phyloP scores from a whole-genome alignment of 345 rosid species.

The Citropsis articulata region DNA sequence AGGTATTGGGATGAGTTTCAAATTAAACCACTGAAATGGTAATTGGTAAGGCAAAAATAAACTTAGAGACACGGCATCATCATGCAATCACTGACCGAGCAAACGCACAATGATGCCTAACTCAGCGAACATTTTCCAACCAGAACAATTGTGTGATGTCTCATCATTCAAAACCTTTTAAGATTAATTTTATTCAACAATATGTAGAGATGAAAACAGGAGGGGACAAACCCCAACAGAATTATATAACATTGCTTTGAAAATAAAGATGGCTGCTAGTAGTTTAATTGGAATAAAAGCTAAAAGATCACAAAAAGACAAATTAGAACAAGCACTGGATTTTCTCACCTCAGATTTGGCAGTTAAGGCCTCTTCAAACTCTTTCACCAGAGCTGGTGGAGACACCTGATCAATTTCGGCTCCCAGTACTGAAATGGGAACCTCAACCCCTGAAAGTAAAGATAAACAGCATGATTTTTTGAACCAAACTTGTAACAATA shows the following conservation, averaged over 20 bases:
- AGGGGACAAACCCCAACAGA: not conserved
- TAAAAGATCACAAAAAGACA: not conserved
- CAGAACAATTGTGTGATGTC: not conserved
- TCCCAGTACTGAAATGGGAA: constrained; percentile 49
- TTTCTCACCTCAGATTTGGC: constrained; percentile 41
- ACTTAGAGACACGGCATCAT: not conserved
- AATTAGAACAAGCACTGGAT: not conserved
- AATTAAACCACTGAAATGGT: not conserved
- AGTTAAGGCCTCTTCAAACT: constrained; percentile 42
- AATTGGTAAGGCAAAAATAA: not conserved
- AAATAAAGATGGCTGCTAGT: not conserved
- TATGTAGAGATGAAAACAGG: not conserved
- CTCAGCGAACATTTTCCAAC: not conserved
- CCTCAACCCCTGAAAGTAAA: constrained; percentile 38
- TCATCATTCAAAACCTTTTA: not conserved
- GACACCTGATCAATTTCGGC: constrained; percentile 42
- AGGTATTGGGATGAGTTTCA: not conserved
- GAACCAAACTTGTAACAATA: not conserved
- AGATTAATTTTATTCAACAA: not conserved
- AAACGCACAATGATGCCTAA: not conserved
- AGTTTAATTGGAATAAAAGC: not conserved
- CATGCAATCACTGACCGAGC: not conserved
- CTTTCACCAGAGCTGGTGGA: constrained; percentile 45
- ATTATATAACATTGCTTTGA: not conserved
- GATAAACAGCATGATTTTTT: not conserved